phyloP scores from a whole-genome alignment of 495 filamentous ascomycete genomes.

The Emericellopsis terricola region DNA sequence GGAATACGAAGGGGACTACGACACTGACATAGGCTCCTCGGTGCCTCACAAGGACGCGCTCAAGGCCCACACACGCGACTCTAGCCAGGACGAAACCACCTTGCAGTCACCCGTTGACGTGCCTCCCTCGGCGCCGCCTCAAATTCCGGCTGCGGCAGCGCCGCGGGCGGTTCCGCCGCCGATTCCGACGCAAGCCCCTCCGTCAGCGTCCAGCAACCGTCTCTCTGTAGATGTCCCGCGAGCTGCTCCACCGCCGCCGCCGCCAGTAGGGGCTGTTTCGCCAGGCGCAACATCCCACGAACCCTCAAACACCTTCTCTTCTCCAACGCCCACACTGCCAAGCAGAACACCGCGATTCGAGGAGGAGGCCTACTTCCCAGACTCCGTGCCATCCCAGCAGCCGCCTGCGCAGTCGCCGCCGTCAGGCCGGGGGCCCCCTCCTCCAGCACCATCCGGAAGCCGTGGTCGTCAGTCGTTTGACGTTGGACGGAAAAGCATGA shows the following conservation, averaged over 20 bases:
- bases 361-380: conserved; percentile 10
- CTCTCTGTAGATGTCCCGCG: conserved; percentile 52
- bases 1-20: conserved; percentile 96
- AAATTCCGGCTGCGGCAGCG: conserved; percentile 20
- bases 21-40: conserved; percentile 88
- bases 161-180: conserved; percentile 36
- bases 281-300: too few species aligned
- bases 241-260: conserved; percentile 49
- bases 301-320: conserved; percentile 29
- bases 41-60: conserved; percentile 82
- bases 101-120: conserved; percentile 28
- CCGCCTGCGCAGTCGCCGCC: conserved; percentile 9
- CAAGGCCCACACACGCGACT: conserved; percentile 61
- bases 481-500: conserved; percentile 27
- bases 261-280: too few species aligned
- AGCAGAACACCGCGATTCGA: conserved; percentile 2
- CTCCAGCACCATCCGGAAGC: conserved; percentile 23
- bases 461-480: conserved; percentile 53
- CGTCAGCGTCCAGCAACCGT: conserved; percentile 11
- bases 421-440: conserved; percentile 24
- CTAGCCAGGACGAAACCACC: conserved; percentile 40
- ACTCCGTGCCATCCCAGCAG: too few species aligned
- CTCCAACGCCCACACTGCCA: conserved; percentile 6
- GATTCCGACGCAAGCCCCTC: conserved; percentile 36
- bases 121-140: conserved; percentile 20